Percentiles rank a stretch among this genome's conserved stretches.
These are phyloP conservation scores for Colletotrichum euphorbiae DNA, from an alignment of 2,329 filamentous ascomycete species.

Conservation along the genomic window DNA sequence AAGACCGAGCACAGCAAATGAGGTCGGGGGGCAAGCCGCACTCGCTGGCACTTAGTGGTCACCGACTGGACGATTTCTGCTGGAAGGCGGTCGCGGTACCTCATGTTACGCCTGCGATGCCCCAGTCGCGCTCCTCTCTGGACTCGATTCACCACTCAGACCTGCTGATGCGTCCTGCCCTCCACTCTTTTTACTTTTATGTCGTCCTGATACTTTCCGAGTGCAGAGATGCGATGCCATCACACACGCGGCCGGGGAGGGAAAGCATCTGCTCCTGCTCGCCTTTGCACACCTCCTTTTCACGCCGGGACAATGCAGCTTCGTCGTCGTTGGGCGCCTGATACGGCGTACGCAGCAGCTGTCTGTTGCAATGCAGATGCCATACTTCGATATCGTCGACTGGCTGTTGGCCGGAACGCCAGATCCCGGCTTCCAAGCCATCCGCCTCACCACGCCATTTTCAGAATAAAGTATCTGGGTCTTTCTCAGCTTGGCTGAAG, in stretches of 20 bases:
- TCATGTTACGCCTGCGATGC: slow-evolving; percentile 12
- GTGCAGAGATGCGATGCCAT: slow-evolving; percentile 30
- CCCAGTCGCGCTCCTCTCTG: slow-evolving; percentile 10
- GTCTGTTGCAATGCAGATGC: neutral
- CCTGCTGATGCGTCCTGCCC: neutral
- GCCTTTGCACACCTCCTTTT: neutral
- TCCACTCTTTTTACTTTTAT: slow-evolving; percentile 38
- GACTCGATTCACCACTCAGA: slow-evolving; percentile 14
- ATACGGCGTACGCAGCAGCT: neutral
- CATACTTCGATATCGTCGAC: neutral
- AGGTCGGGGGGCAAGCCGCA: neutral
- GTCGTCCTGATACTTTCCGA: slow-evolving; percentile 25
- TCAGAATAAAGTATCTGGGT: slow-evolving; percentile 16
- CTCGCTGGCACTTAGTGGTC: neutral
- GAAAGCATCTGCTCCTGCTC: neutral
- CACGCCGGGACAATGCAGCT: neutral
- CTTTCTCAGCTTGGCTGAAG: slow-evolving; percentile 22
- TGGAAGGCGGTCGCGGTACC: slow-evolving; percentile 15
- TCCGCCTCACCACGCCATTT: slow-evolving; percentile 11
- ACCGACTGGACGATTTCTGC: neutral
- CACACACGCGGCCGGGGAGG: slow-evolving; percentile 11
- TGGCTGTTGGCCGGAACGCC: slow-evolving; percentile 14
- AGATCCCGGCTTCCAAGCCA: slow-evolving; percentile 2
- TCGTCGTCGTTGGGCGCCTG: neutral
- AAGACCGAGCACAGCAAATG: too few relatives aligned